Percentiles rank a stretch among this genome's conserved stretches.
Conservation (phyloP, 176 grass and related monocot genomes). For the Secale cereale region DNA sequence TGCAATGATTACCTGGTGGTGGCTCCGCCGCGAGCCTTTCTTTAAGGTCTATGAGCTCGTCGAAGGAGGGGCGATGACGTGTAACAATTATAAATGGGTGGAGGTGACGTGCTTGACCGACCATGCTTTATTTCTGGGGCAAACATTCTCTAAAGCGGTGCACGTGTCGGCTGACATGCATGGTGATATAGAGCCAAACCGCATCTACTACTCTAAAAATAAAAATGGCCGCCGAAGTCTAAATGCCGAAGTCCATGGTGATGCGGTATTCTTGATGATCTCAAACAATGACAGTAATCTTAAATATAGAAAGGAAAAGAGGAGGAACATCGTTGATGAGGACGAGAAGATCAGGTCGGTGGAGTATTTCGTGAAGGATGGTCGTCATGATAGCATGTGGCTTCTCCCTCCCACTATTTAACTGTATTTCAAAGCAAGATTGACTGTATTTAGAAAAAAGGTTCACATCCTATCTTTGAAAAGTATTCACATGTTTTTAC, state of each 20-base stretch:
- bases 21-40: no score
- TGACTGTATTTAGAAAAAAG: no score
- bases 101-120: background rate
- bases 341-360: background rate
- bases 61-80: no score
- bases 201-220: background rate
- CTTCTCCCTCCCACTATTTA: background rate
- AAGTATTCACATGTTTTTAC: no score
- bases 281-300: background rate
- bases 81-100: background rate
- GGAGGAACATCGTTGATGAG: background rate
- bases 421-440: no score
- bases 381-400: background rate
- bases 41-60: no score
- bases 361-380: background rate
- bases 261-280: background rate
- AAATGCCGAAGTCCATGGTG: background rate
- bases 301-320: background rate
- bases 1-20: no score
- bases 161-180: background rate
- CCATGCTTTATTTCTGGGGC: background rate
- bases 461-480: no score
- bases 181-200: background rate
- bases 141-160: background rate
- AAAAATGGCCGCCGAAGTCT: background rate